phyloP scores from a whole-genome alignment of 116 monocot genomes.

The Trichopus zeylanicus region DNA sequence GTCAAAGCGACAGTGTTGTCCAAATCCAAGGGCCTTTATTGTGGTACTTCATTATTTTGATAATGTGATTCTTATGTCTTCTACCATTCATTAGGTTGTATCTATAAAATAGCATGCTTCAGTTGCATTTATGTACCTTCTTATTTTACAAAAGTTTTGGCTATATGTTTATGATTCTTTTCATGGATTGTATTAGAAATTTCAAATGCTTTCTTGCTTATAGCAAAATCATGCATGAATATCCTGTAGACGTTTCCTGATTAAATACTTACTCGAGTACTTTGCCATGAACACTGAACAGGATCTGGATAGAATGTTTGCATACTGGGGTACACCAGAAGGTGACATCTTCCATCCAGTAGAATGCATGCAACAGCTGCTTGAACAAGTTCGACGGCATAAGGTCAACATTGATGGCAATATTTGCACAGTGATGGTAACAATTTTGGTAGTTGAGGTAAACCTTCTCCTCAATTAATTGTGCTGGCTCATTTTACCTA shows the following conservation, averaged over 20 bases:
- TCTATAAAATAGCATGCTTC: background rate
- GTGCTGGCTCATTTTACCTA: background rate
- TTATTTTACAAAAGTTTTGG: too few species aligned
- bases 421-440: slow-evolving; percentile 63
- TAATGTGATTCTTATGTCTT: background rate
- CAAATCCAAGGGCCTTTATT: slow-evolving; percentile 66
- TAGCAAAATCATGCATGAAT: background rate
- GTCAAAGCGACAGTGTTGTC: slow-evolving; percentile 67
- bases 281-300: too few species aligned
- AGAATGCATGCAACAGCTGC: slow-evolving; percentile 66
- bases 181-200: too few species aligned
- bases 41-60: slow-evolving; percentile 30
- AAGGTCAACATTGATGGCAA: slow-evolving; percentile 63
- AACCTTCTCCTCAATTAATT: background rate
- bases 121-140: too few species aligned
- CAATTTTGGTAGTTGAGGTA: slow-evolving; percentile 78
- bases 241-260: background rate
- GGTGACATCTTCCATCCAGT: slow-evolving; percentile 57
- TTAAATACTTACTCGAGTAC: slow-evolving; percentile 8
- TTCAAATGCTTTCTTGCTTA: background rate
- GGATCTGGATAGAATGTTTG: slow-evolving; percentile 55
- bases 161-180: too few species aligned
- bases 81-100: background rate
- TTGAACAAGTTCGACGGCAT: slow-evolving; percentile 57
- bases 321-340: slow-evolving; percentile 57